phyloP scores from a whole-genome alignment of 2,329 filamentous ascomycete genomes.

The Cercospora zeina region DNA sequence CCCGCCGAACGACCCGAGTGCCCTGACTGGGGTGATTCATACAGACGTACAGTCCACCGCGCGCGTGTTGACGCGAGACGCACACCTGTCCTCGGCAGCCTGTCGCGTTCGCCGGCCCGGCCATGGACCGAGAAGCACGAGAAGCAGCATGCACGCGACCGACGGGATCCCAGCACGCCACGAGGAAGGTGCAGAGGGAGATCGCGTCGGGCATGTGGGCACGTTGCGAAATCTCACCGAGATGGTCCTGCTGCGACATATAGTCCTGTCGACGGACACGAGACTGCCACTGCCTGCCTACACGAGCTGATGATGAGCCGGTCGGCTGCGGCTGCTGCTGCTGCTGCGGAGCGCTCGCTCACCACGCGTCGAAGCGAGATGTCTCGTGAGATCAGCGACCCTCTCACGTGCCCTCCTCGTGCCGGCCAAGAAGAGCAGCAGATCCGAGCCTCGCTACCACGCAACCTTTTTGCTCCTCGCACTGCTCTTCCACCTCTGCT shows the following conservation, averaged over 20 bases:
- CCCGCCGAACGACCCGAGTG: background rate
- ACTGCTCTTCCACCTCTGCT: slow-evolving; percentile 5
- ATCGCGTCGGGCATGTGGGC: slow-evolving; percentile 5
- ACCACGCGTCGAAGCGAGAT: slow-evolving; percentile 19
- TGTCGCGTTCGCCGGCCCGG: slow-evolving; percentile 7
- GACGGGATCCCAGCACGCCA: slow-evolving; percentile 17
- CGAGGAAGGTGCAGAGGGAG: slow-evolving; percentile 13
- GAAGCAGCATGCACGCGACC: slow-evolving; percentile 1
- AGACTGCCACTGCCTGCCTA: background rate
- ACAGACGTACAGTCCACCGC: too few species aligned
- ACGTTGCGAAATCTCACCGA: slow-evolving; percentile 17
- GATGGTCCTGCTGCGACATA: too few species aligned
- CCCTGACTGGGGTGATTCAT: background rate
- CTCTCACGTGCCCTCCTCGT: background rate
- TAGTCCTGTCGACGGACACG: background rate
- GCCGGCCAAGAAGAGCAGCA: slow-evolving; percentile 2
- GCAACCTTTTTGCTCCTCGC: slow-evolving; percentile 18
- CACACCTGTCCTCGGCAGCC: background rate
- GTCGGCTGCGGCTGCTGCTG: background rate
- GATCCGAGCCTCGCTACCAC: slow-evolving; percentile 12
- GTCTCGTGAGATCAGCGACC: background rate
- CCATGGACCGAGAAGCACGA: background rate
- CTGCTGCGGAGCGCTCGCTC: background rate
- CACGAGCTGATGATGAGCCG: background rate
- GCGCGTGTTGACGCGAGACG: background rate